Percentiles rank a stretch among this genome's conserved stretches.
These are phyloP conservation scores for Phaeoacremonium minimum DNA, from an alignment of 2,329 filamentous ascomycete genomes.

Conservation along the genomic window DNA sequence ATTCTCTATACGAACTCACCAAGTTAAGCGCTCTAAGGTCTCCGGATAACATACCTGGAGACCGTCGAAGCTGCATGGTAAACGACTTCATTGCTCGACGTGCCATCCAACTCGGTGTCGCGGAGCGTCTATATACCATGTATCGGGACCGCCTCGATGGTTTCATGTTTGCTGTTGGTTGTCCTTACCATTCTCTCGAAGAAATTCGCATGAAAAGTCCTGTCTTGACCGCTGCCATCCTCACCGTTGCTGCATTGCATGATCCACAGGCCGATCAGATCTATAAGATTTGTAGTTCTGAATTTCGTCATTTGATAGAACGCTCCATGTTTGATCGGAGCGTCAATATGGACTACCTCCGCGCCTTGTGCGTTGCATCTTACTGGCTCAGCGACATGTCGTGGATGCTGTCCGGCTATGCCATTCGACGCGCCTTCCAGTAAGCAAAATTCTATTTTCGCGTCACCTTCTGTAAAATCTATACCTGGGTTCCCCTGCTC, in stretches of 20 bases:
- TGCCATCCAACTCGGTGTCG: constrained; percentile 38
- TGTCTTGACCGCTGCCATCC: constrained; percentile 46
- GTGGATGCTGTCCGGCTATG: constrained; percentile 6
- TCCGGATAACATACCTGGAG: constrained; percentile 1
- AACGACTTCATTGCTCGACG: constrained; percentile 33
- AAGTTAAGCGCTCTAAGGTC: not conserved
- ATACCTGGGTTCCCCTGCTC: too few relatives aligned
- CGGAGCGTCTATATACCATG: constrained; percentile 44
- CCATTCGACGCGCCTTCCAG: constrained; percentile 26
- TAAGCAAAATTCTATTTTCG: too few relatives aligned
- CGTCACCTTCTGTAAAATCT: too few relatives aligned
- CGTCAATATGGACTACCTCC: constrained; percentile 4
- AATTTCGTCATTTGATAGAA: constrained; percentile 12
- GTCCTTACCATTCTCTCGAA: constrained; percentile 43
- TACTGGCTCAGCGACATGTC: constrained; percentile 7
- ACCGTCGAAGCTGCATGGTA: constrained; percentile 1
- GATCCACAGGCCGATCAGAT: constrained; percentile 9
- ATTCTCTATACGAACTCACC: constrained; percentile 26
- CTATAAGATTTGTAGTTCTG: constrained; percentile 15
- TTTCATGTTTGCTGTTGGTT: constrained; percentile 44
- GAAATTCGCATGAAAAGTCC: constrained; percentile 50
- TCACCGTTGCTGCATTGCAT: constrained; percentile 40
- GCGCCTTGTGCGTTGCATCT: constrained; percentile 7
- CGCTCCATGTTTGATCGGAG: constrained; percentile 17
- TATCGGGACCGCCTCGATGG: constrained; percentile 46